phyloP scores from a whole-genome alignment of 176 grass and related monocot species.

The Oryza brachyantha region DNA sequence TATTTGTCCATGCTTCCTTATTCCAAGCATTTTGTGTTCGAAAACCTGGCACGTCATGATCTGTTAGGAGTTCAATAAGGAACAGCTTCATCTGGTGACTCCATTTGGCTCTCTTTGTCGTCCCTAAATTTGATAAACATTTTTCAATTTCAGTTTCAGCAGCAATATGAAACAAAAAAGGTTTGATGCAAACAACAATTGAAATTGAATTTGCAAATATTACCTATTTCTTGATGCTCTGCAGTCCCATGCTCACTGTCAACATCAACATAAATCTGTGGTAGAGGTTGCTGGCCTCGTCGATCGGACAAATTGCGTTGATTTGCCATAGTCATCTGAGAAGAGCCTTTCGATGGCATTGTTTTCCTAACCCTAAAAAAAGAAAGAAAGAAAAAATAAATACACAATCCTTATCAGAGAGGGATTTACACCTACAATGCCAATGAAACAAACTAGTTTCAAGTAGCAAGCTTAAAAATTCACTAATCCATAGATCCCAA shows the following conservation, averaged over 20 bases:
- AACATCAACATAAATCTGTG: neutral
- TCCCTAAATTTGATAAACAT: neutral
- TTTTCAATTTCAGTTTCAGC: neutral
- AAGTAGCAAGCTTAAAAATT: too few species aligned
- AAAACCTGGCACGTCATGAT: neutral
- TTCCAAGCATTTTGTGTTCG: conserved; percentile 1
- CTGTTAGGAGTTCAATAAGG: neutral
- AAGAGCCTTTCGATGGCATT: neutral
- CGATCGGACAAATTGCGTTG: too few species aligned
- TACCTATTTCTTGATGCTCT: neutral
- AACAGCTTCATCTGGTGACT: too few species aligned
- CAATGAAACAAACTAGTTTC: too few species aligned
- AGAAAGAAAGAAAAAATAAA: too few species aligned
- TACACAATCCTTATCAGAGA: too few species aligned
- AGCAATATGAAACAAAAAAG: neutral
- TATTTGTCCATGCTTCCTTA: conserved; percentile 8
- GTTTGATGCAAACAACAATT: neutral
- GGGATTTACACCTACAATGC: too few species aligned
- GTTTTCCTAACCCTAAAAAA: too few species aligned
- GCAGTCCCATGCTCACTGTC: neutral
- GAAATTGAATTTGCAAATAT: neutral
- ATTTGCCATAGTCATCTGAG: neutral
- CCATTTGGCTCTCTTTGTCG: too few species aligned
- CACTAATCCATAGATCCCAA: too few species aligned
- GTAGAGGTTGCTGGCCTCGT: too few species aligned